These are phyloP conservation scores for Fragaria iinumae DNA, from an alignment of 306 rosid genomes.

Conservation along the genomic window DNA sequence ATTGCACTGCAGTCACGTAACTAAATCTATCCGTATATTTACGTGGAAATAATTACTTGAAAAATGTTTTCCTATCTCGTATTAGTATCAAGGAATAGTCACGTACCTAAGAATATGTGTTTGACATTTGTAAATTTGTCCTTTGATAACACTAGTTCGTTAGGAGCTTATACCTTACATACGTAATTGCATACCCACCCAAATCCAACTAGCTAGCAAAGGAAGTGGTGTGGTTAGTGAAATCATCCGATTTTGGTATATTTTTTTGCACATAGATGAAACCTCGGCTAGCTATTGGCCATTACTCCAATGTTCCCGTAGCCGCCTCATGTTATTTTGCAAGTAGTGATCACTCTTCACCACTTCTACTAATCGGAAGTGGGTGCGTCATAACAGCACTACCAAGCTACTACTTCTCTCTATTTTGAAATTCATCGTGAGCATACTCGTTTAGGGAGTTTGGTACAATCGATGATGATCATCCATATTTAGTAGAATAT, in stretches of 20 bases:
- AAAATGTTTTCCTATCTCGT: too few species aligned
- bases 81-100: too few species aligned
- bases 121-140: neutral
- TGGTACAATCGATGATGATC: neutral
- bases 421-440: neutral
- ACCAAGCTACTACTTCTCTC: neutral
- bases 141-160: neutral
- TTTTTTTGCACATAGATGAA: neutral
- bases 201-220: neutral
- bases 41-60: too few species aligned
- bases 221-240: neutral
- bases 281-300: neutral
- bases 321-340: neutral
- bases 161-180: neutral
- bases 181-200: neutral
- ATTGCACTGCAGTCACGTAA: too few species aligned
- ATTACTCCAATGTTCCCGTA: neutral
- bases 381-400: slow-evolving; percentile 12
- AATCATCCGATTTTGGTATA: neutral
- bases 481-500: neutral
- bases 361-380: neutral
- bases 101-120: too few species aligned
- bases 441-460: neutral
- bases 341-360: neutral
- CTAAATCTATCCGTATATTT: too few species aligned